Percentiles rank a stretch among this genome's conserved stretches.
Evolutionary conservation across 768 basidiomycete genomes (phyloP).

Genomic region (Leucocoprinus sp.): DNA sequence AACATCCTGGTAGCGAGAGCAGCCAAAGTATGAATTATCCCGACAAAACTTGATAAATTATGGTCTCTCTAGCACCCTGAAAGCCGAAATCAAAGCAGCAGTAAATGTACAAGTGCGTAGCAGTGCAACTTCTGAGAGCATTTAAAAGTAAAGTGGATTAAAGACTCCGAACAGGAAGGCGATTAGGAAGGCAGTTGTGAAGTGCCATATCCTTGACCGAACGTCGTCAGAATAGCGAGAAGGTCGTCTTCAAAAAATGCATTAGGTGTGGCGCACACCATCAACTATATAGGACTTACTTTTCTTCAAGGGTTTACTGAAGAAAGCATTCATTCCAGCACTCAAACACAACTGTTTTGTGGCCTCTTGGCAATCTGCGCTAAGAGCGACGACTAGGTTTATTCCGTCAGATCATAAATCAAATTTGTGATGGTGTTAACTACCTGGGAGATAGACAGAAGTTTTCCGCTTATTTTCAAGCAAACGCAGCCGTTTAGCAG

Average conservation of each 20-base stretch:
- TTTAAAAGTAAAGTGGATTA: not conserved
- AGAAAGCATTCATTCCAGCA: slow-evolving; percentile 71
- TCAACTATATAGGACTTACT: slow-evolving; percentile 23
- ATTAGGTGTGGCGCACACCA: not conserved
- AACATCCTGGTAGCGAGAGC: no score
- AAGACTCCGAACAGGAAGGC: not conserved
- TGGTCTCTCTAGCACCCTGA: no score
- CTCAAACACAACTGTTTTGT: slow-evolving; percentile 71
- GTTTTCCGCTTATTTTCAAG: slow-evolving; percentile 52
- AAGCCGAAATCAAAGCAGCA: not conserved
- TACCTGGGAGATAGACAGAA: slow-evolving; percentile 46
- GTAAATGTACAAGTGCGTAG: not conserved
- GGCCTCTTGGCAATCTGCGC: slow-evolving; percentile 71
- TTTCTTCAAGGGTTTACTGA: slow-evolving; percentile 65
- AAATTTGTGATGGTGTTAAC: slow-evolving; percentile 11
- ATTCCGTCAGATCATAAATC: slow-evolving; percentile 2
- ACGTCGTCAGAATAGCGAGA: slow-evolving; percentile 44
- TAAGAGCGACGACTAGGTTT: slow-evolving; percentile 54
- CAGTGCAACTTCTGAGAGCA: not conserved
- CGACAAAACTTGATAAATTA: no score
- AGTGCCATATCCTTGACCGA: slow-evolving; percentile 25
- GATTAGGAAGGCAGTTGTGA: not conserved
- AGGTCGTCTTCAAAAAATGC: slow-evolving; percentile 37
- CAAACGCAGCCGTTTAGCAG: slow-evolving; percentile 53
- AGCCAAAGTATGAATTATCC: no score